A percentile compares a stretch with the other conserved stretches of the same genome.
Evolutionary conservation across 2,329 filamentous ascomycete genomes (phyloP).

Genomic region (Diaporthe vaccinii): DNA sequence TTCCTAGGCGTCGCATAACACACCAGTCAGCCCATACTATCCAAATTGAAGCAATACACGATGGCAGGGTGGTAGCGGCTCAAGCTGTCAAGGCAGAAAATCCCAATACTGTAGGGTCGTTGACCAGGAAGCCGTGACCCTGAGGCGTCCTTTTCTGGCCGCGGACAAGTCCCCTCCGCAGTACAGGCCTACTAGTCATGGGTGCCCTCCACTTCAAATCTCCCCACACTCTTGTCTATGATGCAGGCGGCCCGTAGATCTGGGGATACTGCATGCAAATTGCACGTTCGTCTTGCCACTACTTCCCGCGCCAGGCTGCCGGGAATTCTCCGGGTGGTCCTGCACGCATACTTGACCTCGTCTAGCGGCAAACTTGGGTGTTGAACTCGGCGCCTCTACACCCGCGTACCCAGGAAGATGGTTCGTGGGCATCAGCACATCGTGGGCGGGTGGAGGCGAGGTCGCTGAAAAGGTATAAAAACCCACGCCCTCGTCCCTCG

Average conservation of each 20-base stretch:
- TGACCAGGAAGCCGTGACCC: background rate
- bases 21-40: background rate
- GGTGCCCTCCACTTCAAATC: constrained; percentile 2
- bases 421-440: constrained; percentile 1
- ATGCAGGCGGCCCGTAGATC: background rate
- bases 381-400: constrained; percentile 7
- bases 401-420: background rate
- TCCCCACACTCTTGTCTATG: constrained; percentile 2
- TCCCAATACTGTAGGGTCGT: background rate
- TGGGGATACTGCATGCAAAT: constrained; percentile 2
- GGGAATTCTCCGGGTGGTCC: background rate
- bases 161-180: constrained; percentile 29
- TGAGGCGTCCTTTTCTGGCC: constrained; percentile 8
- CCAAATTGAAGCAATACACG: background rate
- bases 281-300: background rate
- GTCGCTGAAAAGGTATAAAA: background rate
- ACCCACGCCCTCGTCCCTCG: background rate
- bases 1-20: background rate
- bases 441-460: background rate
- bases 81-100: background rate
- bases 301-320: background rate
- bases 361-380: constrained; percentile 2
- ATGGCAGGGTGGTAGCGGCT: background rate
- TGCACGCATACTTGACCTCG: constrained; percentile 1
- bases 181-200: background rate